A percentile compares a stretch with the other conserved stretches of the same genome.
These are phyloP conservation scores for Croton laevigatus DNA, from an alignment of 441 rosid species.

Conservation along the genomic window DNA sequence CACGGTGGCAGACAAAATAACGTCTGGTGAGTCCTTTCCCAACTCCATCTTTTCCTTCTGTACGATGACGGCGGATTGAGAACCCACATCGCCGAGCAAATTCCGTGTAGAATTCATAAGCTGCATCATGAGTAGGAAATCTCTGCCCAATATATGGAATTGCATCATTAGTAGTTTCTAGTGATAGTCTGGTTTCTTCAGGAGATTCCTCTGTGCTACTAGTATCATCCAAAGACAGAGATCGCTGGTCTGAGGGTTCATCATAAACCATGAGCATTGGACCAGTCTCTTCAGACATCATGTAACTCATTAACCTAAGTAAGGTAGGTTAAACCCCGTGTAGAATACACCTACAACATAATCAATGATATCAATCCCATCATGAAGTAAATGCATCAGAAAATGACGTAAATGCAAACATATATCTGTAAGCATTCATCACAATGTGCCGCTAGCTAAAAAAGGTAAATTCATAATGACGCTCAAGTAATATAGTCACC, in stretches of 20 bases:
- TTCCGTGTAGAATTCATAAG: constrained; percentile 82
- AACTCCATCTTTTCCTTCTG: constrained; percentile 97
- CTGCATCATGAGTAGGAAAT: constrained; percentile 85
- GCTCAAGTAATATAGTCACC: not conserved
- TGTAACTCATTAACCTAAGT: constrained; percentile 35
- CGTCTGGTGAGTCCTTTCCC: constrained; percentile 97
- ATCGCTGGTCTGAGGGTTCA: constrained; percentile 84
- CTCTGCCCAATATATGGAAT: constrained; percentile 83
- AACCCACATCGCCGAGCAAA: constrained; percentile 88
- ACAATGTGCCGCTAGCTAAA: not conserved
- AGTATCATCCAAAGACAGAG: constrained; percentile 74
- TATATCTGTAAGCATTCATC: not conserved
- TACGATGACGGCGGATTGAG: constrained; percentile 91
- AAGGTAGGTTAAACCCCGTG: constrained; percentile 25
- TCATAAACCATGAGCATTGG: constrained; percentile 69
- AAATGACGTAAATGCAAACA: not conserved
- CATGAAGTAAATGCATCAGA: too few species aligned
- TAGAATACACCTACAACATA: constrained; percentile 20
- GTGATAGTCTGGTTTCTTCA: constrained; percentile 61
- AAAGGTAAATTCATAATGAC: not conserved
- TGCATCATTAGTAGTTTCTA: constrained; percentile 57
- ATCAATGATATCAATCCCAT: not conserved
- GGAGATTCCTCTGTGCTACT: constrained; percentile 90
- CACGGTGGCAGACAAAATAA: constrained; percentile 94
- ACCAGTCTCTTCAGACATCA: constrained; percentile 73